phyloP scores from a whole-genome alignment of 2,329 filamentous ascomycete species.

The Hypoxylon rubiginosum region DNA sequence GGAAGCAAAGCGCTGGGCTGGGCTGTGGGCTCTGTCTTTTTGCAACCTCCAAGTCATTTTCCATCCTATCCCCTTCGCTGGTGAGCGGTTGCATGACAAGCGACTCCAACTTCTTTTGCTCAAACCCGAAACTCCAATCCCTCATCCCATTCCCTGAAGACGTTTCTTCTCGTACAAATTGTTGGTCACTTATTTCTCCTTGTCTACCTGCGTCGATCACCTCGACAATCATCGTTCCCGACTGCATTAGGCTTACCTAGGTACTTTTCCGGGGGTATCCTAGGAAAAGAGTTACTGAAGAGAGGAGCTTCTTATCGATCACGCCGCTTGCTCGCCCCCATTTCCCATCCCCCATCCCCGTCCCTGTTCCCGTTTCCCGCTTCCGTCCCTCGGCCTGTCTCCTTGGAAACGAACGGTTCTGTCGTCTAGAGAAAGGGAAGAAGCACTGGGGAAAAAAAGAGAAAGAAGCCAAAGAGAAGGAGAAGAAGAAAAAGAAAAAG shows the following conservation, averaged over 20 bases:
- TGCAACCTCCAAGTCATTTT: constrained; percentile 1
- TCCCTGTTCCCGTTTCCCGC: not conserved
- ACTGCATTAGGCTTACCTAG: constrained; percentile 1
- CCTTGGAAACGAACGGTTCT: constrained; percentile 21
- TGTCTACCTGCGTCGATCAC: constrained; percentile 6
- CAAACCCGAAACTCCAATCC: constrained; percentile 6
- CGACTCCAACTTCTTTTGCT: constrained; percentile 3
- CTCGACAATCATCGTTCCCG: constrained; percentile 13
- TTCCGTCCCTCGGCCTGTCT: constrained; percentile 6
- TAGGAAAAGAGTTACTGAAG: constrained; percentile 5
- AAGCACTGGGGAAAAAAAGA: constrained; percentile 21
- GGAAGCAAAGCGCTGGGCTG: constrained; percentile 23
- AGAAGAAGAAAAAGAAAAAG: constrained; percentile 1
- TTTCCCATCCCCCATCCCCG: not conserved
- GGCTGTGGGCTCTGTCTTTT: not conserved
- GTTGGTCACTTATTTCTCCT: not conserved
- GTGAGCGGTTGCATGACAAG: constrained; percentile 1
- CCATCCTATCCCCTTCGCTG: constrained; percentile 8
- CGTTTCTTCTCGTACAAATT: not conserved
- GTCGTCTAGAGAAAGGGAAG: constrained; percentile 13
- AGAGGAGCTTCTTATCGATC: constrained; percentile 25
- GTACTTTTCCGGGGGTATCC: constrained; percentile 23
- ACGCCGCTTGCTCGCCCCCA: constrained; percentile 10
- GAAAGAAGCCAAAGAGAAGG: constrained; percentile 19
- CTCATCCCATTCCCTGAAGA: not conserved